Base-by-base conservation (phyloP, 345 rosid genomes). In the Euphorbia tirucalli region DNA sequence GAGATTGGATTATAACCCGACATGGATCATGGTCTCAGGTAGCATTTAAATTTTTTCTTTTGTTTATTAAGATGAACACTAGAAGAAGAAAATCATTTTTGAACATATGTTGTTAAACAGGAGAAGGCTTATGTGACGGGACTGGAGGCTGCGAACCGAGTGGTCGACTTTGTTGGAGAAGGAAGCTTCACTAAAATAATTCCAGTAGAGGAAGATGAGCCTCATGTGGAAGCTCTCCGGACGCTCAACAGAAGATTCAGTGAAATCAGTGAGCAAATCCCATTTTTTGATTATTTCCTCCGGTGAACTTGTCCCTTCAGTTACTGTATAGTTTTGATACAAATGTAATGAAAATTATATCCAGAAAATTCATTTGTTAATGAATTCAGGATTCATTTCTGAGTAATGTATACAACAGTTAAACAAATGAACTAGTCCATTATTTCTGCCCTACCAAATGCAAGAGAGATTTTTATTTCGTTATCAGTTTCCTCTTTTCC, bases 21-120 rank as follows among this genome's bases (percentile, higher is more conserved):
- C 92, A 87, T 27, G 92, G 92, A 58, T 87, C 92, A 16, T 87
- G 95, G 87, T 85, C 88, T 58, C 87, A 85, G 87, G 85, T 83
- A n/a, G 11, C 15, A 11, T 61, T 65, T 19, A 11, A 10, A 19
- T 49, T 30, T 27, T 15, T 19, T 19, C 21, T 13, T 21, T 49
- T 2, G 32, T 66, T 60, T 3, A 5, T 7, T 56, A 22, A 25
- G 46, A 44, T 6, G 13, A 28, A 39, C 3, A 35, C 3, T 35
- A 35, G 39, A 28, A n/a, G 2, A 31, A 18, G n/a, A 43, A 16
- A 28, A 16, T 31, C 15, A 13, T 30, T n/a, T 31, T 48, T 48
- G 22, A 7, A 2, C 72, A 25, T 41, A 6, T n/a, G 13, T 58
- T 28, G 4, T 11, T 16, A 37, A 4, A 71, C 77, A 84, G 88